Conservation (phyloP, 1,139 yeast genomes). For the Protomyces pachydermus region DNA sequence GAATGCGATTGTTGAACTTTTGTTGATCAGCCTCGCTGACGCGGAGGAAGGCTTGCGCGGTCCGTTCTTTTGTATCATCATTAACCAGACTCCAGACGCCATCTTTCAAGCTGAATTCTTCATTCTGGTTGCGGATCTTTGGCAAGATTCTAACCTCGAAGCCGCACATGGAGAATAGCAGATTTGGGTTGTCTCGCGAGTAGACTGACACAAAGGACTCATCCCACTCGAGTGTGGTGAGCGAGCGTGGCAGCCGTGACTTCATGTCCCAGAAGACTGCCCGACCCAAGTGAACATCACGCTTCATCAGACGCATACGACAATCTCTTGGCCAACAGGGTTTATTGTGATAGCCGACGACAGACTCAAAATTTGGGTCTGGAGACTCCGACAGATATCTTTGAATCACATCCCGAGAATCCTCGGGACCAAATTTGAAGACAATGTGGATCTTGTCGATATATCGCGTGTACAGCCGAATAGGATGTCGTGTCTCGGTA, state of each 20-base stretch:
- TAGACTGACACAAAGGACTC: slow-evolving; percentile 81
- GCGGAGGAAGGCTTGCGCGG: slow-evolving; percentile 81
- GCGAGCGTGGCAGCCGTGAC: slow-evolving; percentile 69
- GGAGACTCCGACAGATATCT: slow-evolving; percentile 79
- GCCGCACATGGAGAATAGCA: slow-evolving; percentile 87
- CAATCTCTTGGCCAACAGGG: slow-evolving; percentile 93
- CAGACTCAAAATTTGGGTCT: slow-evolving; percentile 82
- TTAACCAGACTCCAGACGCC: slow-evolving; percentile 89
- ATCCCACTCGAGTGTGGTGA: slow-evolving; percentile 74
- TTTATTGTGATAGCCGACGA: slow-evolving; percentile 82
- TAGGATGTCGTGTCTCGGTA: slow-evolving; percentile 64
- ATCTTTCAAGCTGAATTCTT: slow-evolving; percentile 48
- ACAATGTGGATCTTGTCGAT: slow-evolving; percentile 75
- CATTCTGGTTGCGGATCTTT: slow-evolving; percentile 51
- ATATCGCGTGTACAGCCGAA: slow-evolving; percentile 75
- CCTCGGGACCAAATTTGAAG: slow-evolving; percentile 68
- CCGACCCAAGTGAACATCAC: slow-evolving; percentile 86
- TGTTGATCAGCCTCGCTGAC: slow-evolving; percentile 78
- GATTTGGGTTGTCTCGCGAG: slow-evolving; percentile 81
- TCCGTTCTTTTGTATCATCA: slow-evolving; percentile 69
- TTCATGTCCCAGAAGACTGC: slow-evolving; percentile 90
- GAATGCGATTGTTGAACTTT: slow-evolving; percentile 72
- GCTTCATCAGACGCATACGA: slow-evolving; percentile 84
- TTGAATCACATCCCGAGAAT: slow-evolving; percentile 68
- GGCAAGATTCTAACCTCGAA: slow-evolving; percentile 90